phyloP scores from a whole-genome alignment of 2,329 filamentous ascomycete species.

The Monilinia laxa region DNA sequence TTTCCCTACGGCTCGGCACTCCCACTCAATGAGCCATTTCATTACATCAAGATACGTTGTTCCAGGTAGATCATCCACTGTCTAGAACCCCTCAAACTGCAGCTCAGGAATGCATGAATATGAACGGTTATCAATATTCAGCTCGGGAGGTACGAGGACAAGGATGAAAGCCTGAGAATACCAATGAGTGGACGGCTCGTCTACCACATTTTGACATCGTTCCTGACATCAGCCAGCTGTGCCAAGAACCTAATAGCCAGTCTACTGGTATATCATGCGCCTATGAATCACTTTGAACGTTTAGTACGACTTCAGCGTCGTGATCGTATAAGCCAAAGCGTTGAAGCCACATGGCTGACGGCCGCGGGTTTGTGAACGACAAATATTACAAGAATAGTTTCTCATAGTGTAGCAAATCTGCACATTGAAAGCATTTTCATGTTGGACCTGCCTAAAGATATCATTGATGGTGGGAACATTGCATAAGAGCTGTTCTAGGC shows the following conservation, averaged over 20 bases:
- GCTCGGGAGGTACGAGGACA: background rate
- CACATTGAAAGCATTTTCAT: background rate
- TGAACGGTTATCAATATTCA: background rate
- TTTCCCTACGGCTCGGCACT: background rate
- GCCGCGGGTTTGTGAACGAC: background rate
- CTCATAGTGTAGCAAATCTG: background rate
- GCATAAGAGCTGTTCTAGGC: background rate
- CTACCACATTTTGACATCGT: slow-evolving; percentile 15
- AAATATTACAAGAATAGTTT: slow-evolving; percentile 2
- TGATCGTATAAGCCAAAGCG: background rate
- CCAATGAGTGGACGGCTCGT: slow-evolving; percentile 15
- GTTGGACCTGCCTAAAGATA: background rate
- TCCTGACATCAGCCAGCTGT: slow-evolving; percentile 22
- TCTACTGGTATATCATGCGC: background rate
- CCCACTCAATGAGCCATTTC: slow-evolving; percentile 1
- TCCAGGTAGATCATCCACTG: background rate
- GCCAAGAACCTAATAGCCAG: background rate
- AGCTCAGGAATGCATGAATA: background rate
- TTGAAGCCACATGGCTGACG: slow-evolving; percentile 10
- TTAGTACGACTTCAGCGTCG: background rate
- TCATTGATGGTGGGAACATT: background rate
- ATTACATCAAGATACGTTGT: slow-evolving; percentile 5
- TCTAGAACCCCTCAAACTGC: background rate
- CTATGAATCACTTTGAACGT: slow-evolving; percentile 4
- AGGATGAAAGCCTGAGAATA: background rate